Base-by-base conservation (phyloP, 345 rosid species). In the Brassica carinata region DNA sequence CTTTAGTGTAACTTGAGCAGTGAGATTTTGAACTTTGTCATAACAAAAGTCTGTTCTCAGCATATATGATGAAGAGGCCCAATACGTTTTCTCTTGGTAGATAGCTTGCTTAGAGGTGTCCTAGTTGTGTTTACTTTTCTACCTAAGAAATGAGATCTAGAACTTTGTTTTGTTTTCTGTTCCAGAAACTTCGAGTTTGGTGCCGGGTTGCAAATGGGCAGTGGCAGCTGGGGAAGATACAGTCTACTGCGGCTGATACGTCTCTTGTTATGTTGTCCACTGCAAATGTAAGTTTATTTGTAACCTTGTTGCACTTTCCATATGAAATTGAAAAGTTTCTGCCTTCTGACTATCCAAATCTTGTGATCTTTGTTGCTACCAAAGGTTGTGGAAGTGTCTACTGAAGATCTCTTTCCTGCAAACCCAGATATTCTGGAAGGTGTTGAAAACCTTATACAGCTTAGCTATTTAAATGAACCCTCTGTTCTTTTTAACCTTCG, bases 381-480 rank as follows among this genome's bases (percentile, higher is more conserved):
- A 7, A 82, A 96, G 98, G 93, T 89, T 86, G 88, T 92, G 67
- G 83, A 88, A 82, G 97, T 92, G 77, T 82, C 93, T 3, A 86
- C 87, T 27, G 87, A 79, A 66, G 91, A 92, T 57, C 94, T 96
- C 78, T 88, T 91, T 67, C 99, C 99, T 71, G 93, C 99, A 80
- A 96, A 94, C 84, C 97, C 99, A 4, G 93, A 92, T 82, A 86
- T 96, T 36, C 86, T 96, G 51, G 92, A 89, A 84, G 97, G 95
- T 29, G 95, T 86, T 74, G 94, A 90, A 83, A 93, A 96, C 81
- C 97, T 96, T 76, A 84, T 89, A 77, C 96, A 91, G 81, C 99
- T 96, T 79, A 91, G 94, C 86, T 94, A 90, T 89, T 81, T 96
- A 85, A 96, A 96, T 69, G 99, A 96, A 77, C 99, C 98, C 36